These are phyloP conservation scores for Ormosia semicastrata DNA, from an alignment of 306 rosid genomes.

Conservation along the genomic window DNA sequence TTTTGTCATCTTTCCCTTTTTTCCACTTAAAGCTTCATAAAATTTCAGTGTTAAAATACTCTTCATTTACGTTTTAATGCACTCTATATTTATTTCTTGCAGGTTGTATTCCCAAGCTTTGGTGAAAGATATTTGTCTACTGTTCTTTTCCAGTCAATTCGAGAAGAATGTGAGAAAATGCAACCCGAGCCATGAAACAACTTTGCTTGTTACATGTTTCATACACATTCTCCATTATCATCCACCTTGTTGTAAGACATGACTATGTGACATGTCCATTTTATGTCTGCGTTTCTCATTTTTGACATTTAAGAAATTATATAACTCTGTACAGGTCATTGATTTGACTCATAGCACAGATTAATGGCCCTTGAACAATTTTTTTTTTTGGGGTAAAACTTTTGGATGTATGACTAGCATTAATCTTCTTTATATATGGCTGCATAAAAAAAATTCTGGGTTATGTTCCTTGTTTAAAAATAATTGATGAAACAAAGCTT, in stretches of 20 bases:
- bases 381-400: neutral
- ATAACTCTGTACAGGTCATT: neutral
- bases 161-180: conserved; percentile 96
- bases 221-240: conserved; percentile 14
- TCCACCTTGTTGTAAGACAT: conserved; percentile 5
- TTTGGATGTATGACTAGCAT: neutral
- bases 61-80: neutral
- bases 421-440: neutral
- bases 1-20: neutral
- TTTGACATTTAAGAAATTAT: conserved; percentile 27
- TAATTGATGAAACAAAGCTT: conserved; percentile 9
- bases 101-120: conserved; percentile 89
- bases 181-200: conserved; percentile 74
- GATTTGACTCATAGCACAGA: neutral
- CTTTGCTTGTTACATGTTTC: neutral
- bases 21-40: neutral
- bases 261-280: conserved; percentile 1
- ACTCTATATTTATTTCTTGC: conserved; percentile 28
- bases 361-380: conserved; percentile 13
- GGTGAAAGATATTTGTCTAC: conserved; percentile 89
- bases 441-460: neutral
- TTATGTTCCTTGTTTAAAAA: neutral
- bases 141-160: conserved; percentile 78
- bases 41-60: neutral
- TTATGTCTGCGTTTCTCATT: conserved; percentile 20